phyloP scores from a whole-genome alignment of 306 rosid genomes.

The Hippophae rhamnoides region DNA sequence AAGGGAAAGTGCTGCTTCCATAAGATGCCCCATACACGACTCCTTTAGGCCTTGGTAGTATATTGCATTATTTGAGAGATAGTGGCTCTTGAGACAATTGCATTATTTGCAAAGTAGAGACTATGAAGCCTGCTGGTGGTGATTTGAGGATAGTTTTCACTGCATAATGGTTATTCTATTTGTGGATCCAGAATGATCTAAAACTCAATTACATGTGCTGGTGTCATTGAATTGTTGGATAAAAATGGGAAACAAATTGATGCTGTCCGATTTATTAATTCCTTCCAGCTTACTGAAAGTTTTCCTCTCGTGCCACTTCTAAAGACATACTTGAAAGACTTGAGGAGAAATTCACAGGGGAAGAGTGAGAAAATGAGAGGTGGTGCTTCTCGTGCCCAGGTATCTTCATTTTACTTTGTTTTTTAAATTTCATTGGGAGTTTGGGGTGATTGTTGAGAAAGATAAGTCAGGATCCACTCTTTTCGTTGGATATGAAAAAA shows the following conservation, averaged over 20 bases:
- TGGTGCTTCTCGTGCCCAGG: slow-evolving; percentile 39
- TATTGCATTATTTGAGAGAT: slow-evolving; percentile 14
- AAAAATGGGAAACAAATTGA: slow-evolving; percentile 47
- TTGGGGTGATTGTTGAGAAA: slow-evolving; percentile 2
- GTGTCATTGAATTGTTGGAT: slow-evolving; percentile 38
- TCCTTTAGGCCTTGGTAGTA: slow-evolving; percentile 22
- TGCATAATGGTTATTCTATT: slow-evolving; percentile 8
- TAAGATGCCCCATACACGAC: slow-evolving; percentile 30
- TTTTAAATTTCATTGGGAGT: no score
- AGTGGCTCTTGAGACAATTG: background rate
- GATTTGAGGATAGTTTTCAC: slow-evolving; percentile 10
- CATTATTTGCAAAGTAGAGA: background rate
- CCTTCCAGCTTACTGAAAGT: slow-evolving; percentile 51
- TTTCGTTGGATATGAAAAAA: slow-evolving; percentile 5
- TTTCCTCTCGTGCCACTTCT: slow-evolving; percentile 66
- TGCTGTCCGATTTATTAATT: slow-evolving; percentile 54
- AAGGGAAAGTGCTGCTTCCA: slow-evolving; percentile 31
- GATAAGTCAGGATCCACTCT: background rate
- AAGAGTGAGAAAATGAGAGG: slow-evolving; percentile 36
- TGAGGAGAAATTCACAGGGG: slow-evolving; percentile 67
- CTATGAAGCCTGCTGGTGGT: slow-evolving; percentile 11
- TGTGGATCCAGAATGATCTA: slow-evolving; percentile 18
- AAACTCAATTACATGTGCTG: slow-evolving; percentile 30
- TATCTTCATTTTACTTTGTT: slow-evolving; percentile 1
- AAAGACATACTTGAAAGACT: slow-evolving; percentile 57